These are phyloP conservation scores for Rosa hybrid DNA, from an alignment of 331 rosid species.

Conservation along the genomic window DNA sequence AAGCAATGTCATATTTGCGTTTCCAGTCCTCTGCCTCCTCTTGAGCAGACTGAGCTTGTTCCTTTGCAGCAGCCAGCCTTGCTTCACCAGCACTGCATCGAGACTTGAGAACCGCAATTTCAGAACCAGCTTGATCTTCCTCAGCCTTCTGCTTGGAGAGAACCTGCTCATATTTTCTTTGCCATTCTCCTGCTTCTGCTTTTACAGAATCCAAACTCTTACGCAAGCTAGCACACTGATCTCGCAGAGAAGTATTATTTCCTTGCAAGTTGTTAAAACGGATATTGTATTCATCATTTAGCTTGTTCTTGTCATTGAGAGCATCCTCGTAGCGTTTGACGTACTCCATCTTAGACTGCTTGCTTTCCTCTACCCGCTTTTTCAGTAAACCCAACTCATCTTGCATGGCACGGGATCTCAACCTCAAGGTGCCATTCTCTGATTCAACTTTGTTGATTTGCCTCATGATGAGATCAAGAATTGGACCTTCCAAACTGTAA, in stretches of 20 bases:
- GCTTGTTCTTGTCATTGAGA: slow-evolving; percentile 72
- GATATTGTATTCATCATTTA: slow-evolving; percentile 80
- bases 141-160: slow-evolving; percentile 77
- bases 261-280: slow-evolving; percentile 80
- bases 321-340: slow-evolving; percentile 85
- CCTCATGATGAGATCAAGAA: slow-evolving; percentile 71
- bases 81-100: slow-evolving; percentile 89
- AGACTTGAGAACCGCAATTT: slow-evolving; percentile 81
- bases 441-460: slow-evolving; percentile 77
- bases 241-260: slow-evolving; percentile 65
- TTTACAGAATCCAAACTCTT: slow-evolving; percentile 71
- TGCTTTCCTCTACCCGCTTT: slow-evolving; percentile 81
- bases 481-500: slow-evolving; percentile 85
- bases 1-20: slow-evolving; percentile 80
- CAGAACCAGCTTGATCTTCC: slow-evolving; percentile 80
- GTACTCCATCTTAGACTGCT: slow-evolving; percentile 73
- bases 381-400: slow-evolving; percentile 64
- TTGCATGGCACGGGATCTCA: slow-evolving; percentile 72
- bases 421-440: slow-evolving; percentile 63
- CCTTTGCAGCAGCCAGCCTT: slow-evolving; percentile 84
- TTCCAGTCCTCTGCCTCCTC: slow-evolving; percentile 99
- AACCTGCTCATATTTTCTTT: slow-evolving; percentile 73
- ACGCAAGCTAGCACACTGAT: slow-evolving; percentile 60
- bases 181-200: slow-evolving; percentile 83
- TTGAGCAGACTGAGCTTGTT: slow-evolving; percentile 89